These are phyloP conservation scores for Gymnopus androsaceus DNA, from an alignment of 1,284 basidiomycete genomes.

Conservation along the genomic window DNA sequence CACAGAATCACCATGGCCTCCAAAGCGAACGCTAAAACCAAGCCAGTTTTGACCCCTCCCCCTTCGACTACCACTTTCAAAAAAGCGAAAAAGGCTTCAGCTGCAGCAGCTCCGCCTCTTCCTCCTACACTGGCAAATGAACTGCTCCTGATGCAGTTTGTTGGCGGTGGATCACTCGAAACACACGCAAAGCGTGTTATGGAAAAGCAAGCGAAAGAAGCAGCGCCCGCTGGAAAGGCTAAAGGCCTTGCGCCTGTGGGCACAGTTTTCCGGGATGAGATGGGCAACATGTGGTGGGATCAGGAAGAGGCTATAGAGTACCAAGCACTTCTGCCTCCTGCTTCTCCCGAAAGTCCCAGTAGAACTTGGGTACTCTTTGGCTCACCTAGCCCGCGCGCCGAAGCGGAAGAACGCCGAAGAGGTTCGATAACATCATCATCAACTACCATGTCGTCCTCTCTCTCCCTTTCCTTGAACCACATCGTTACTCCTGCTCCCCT, in stretches of 20 bases:
- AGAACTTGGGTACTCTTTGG: conserved; percentile 6
- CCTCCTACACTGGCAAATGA: conserved; percentile 60
- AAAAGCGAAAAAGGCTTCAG: conserved; percentile 48
- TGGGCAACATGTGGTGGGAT: conserved; percentile 69
- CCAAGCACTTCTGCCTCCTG: conserved; percentile 47
- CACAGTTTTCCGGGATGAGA: conserved; percentile 57
- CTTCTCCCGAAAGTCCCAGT: neutral
- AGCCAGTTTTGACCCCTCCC: conserved; percentile 8
- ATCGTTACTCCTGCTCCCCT: conserved; percentile 5
- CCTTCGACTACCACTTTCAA: conserved; percentile 31
- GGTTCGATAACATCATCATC: conserved; percentile 7
- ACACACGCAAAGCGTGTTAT: conserved; percentile 58
- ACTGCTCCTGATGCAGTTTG: conserved; percentile 65
- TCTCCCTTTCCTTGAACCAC: conserved; percentile 10
- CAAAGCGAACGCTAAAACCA: conserved; percentile 3
- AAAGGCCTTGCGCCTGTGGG: conserved; percentile 35
- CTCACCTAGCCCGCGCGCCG: neutral
- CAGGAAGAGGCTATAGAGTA: conserved; percentile 71
- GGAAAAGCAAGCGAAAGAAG: conserved; percentile 51
- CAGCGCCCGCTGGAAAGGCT: conserved; percentile 19
- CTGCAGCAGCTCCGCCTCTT: conserved; percentile 27
- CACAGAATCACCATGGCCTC: neutral
- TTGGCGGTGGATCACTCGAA: conserved; percentile 62
- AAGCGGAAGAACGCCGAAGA: conserved; percentile 4
- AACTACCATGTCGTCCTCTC: conserved; percentile 5